phyloP scores from a whole-genome alignment of 768 basidiomycete genomes.

The Lactarius akahatsu region DNA sequence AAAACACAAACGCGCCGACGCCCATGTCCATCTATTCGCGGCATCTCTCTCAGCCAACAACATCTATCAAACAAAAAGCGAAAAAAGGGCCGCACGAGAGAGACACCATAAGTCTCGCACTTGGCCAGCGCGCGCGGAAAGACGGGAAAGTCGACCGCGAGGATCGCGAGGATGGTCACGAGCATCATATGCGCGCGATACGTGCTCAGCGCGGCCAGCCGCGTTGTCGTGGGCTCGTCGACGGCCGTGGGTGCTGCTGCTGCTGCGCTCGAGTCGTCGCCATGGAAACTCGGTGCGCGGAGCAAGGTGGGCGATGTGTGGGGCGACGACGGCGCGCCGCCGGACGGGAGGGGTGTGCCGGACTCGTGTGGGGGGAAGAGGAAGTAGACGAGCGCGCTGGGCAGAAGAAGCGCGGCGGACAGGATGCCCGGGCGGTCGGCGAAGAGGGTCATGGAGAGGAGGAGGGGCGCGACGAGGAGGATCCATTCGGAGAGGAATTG shows the following conservation, averaged over 20 bases:
- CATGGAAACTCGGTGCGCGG: constrained; percentile 14
- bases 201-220: constrained; percentile 74
- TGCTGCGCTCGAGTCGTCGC: not conserved
- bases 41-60: not conserved
- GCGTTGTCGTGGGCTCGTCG: constrained; percentile 32
- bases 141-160: constrained; percentile 93
- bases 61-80: not conserved
- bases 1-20: constrained; percentile 96
- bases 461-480: constrained; percentile 67
- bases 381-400: constrained; percentile 45
- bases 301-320: constrained; percentile 25
- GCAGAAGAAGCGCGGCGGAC: constrained; percentile 47
- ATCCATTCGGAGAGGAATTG: constrained; percentile 61
- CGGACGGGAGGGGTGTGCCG: constrained; percentile 56
- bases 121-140: constrained; percentile 89
- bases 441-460: constrained; percentile 77
- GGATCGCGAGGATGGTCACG: constrained; percentile 85
- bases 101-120: constrained; percentile 92
- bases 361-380: constrained; percentile 43
- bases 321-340: constrained; percentile 30
- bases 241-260: not conserved
- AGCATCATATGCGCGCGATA: constrained; percentile 96
- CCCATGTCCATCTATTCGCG: constrained; percentile 88
- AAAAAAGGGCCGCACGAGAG: constrained; percentile 58
- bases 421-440: constrained; percentile 57